phyloP scores from a whole-genome alignment of 2,329 filamentous ascomycete genomes.

The Apiospora rasikravindrae region DNA sequence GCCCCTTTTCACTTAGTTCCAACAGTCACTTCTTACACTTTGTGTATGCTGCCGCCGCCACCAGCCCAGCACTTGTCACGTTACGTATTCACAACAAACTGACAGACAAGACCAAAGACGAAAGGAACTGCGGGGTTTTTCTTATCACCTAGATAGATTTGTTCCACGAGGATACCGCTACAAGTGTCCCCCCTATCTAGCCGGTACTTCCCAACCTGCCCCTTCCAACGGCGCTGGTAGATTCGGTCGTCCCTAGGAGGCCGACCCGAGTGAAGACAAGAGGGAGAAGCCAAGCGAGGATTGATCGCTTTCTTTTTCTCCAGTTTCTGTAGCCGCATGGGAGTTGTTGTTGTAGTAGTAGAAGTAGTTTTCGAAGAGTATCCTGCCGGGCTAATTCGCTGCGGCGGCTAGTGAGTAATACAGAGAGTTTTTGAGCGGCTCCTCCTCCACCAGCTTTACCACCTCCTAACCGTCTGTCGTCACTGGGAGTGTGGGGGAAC shows the following conservation, averaged over 20 bases:
- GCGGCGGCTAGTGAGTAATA: conserved; percentile 6
- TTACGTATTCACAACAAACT: background rate
- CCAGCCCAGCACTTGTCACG: background rate
- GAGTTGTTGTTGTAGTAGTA: background rate
- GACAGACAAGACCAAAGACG: background rate
- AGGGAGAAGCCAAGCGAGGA: background rate
- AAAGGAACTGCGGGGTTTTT: background rate
- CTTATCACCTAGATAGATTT: background rate
- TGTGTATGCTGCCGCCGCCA: background rate
- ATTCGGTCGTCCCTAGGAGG: background rate
- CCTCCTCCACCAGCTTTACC: background rate
- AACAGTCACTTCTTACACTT: background rate
- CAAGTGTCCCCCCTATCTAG: background rate
- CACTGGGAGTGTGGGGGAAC: background rate
- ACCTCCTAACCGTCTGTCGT: background rate
- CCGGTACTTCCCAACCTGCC: background rate
- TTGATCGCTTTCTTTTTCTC: background rate
- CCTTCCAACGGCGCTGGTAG: too few species aligned
- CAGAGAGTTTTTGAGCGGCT: background rate
- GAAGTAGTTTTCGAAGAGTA: background rate
- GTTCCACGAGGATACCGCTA: background rate
- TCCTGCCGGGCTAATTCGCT: background rate
- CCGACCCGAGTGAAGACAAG: background rate
- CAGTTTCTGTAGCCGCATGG: background rate
- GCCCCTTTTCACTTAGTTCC: background rate